Base-by-base conservation (phyloP, 1,284 basidiomycete species). In the Ustanciosporium gigantosporum region DNA sequence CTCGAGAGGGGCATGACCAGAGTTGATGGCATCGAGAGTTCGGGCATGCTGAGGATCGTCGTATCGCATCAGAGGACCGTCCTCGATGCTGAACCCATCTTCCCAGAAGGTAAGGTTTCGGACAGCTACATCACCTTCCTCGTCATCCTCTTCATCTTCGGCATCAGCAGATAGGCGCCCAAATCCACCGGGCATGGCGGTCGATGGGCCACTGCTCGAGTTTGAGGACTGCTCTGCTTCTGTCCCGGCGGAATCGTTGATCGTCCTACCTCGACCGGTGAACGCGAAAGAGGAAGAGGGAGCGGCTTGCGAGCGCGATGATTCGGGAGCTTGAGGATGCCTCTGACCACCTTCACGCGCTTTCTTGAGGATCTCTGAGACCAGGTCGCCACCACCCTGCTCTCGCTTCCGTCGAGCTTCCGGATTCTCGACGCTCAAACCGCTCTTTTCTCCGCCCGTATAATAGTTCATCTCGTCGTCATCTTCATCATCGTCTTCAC, bases 41-140 rank as follows among this genome's bases (percentile, higher is more conserved):
- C 85, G 83, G 34, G 86, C 82, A 70, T 92, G 87, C 5, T 81
- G 82, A 0, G 91, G 90, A 62, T 92, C 86, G 47, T 90, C 88
- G 76, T 95, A 96, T 31, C 84, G 81, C 83, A 88, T 84, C 47
- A 97, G 81, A 29, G 87, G 86, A 2, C 92, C 91, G 66, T 93
- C 90, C 70, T 94, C 91, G 46, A 98, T 85, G 36, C 87, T 88
- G 80, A 97, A 97, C 0, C 94, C 94, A 64, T 97, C 85, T 25
- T 87, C 83, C 94, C 95, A 98, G 79, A 98, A 91, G 0, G 89
- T 94, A 27, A 97, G 81, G 46, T 86, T 83, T 11, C 94, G 86
- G 36, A 87, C 84, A 0, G 84, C 88, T 0, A 58, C 60, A 21
- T 61, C 62, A 34, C 83, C 82, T 20, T 85, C 84, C 19, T 82